Conservation (phyloP, 305 asterid species). For the Fraxinus dipetala region DNA sequence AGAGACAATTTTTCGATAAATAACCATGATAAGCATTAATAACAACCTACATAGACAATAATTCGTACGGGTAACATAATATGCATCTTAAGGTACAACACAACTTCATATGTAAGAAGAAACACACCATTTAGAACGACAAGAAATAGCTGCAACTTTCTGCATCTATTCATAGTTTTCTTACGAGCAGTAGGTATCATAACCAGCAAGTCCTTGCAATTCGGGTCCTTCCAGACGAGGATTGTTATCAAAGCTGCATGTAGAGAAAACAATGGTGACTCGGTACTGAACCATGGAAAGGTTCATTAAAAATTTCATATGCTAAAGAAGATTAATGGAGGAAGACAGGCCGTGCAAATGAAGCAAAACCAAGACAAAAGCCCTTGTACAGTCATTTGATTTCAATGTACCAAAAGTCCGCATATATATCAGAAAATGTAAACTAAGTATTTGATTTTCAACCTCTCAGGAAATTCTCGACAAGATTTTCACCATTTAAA, state of each 20-base stretch:
- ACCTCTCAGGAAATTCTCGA: neutral
- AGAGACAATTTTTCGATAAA: slow-evolving; percentile 6
- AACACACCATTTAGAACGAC: slow-evolving; percentile 22
- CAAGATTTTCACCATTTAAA: neutral
- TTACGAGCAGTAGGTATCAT: slow-evolving; percentile 78
- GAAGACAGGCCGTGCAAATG: neutral
- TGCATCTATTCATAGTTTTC: slow-evolving; percentile 20
- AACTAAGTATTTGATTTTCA: neutral
- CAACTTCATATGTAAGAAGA: slow-evolving; percentile 23
- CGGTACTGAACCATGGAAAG: neutral
- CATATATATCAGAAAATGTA: neutral
- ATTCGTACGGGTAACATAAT: neutral
- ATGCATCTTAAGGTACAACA: slow-evolving; percentile 12
- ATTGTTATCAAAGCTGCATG: slow-evolving; percentile 77
- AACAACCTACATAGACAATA: slow-evolving; percentile 22
- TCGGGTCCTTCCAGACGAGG: slow-evolving; percentile 92
- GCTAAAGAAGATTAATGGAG: neutral
- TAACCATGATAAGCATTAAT: slow-evolving; percentile 9
- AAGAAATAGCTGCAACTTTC: slow-evolving; percentile 22
- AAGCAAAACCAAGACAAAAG: neutral
- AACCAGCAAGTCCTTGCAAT: slow-evolving; percentile 80
- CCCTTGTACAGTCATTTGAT: neutral
- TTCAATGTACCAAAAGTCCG: neutral
- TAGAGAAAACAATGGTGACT: neutral
- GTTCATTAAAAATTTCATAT: neutral